These are phyloP conservation scores for Cephalotrichum gorgonifer DNA, from an alignment of 2,329 filamentous ascomycete species.

Conservation along the genomic window DNA sequence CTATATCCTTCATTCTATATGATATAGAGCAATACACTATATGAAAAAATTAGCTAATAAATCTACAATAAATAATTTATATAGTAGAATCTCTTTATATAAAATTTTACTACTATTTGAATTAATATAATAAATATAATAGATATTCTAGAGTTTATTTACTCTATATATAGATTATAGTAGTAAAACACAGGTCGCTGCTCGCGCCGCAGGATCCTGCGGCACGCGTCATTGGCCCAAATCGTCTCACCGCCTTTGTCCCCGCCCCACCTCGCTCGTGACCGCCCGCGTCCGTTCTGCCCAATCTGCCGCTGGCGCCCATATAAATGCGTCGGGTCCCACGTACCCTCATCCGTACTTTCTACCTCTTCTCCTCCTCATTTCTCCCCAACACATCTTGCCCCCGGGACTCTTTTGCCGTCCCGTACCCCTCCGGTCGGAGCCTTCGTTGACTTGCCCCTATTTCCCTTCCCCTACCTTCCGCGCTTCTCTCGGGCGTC, in stretches of 20 bases:
- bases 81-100: too few species aligned
- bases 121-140: too few species aligned
- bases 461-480: not conserved
- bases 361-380: not conserved
- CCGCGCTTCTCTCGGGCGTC: not conserved
- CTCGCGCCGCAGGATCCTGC: not conserved
- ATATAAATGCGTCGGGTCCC: not conserved
- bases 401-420: not conserved
- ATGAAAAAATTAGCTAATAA: too few species aligned
- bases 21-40: too few species aligned
- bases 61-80: too few species aligned
- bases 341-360: not conserved
- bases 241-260: not conserved
- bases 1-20: too few species aligned
- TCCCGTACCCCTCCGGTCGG: not conserved
- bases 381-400: not conserved
- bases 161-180: not conserved
- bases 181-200: not conserved
- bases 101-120: too few species aligned
- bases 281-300: not conserved
- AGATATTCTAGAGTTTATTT: too few species aligned
- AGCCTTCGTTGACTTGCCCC: not conserved
- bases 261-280: not conserved
- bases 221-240: not conserved
- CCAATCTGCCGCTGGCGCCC: not conserved